Percentiles rank a stretch among this genome's conserved stretches.
These are phyloP conservation scores for Multifurca ochricompacta DNA, from an alignment of 768 basidiomycete species.

Conservation along the genomic window DNA sequence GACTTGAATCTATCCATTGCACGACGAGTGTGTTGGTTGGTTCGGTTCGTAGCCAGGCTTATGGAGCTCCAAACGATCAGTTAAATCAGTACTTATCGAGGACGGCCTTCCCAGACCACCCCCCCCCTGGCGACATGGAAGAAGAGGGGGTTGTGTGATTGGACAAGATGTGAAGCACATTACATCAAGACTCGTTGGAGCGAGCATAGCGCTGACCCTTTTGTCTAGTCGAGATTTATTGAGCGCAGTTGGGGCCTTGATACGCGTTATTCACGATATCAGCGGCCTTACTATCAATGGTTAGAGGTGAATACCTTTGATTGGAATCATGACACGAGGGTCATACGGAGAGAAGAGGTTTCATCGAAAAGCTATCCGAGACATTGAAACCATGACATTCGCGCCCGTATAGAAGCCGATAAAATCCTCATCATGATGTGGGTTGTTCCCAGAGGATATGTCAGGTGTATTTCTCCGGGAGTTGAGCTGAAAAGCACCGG, in stretches of 20 bases:
- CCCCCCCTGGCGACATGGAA: conserved; percentile 1
- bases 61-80: neutral
- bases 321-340: neutral
- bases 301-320: too few relatives aligned
- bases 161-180: neutral
- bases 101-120: neutral
- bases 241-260: neutral
- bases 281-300: conserved; percentile 4
- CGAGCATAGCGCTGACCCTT: neutral
- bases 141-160: neutral
- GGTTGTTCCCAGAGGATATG: neutral
- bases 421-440: neutral
- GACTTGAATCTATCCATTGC: neutral
- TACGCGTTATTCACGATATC: conserved; percentile 1
- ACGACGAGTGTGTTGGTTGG: neutral
- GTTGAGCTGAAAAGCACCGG: conserved; percentile 3
- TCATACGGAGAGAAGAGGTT: neutral
- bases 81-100: neutral
- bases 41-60: conserved; percentile 8
- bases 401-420: neutral
- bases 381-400: neutral
- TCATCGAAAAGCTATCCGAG: neutral
- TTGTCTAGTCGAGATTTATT: neutral
- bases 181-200: neutral
- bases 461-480: neutral